Conservation (phyloP, 495 filamentous ascomycete genomes). For the Tuber brumale region DNA sequence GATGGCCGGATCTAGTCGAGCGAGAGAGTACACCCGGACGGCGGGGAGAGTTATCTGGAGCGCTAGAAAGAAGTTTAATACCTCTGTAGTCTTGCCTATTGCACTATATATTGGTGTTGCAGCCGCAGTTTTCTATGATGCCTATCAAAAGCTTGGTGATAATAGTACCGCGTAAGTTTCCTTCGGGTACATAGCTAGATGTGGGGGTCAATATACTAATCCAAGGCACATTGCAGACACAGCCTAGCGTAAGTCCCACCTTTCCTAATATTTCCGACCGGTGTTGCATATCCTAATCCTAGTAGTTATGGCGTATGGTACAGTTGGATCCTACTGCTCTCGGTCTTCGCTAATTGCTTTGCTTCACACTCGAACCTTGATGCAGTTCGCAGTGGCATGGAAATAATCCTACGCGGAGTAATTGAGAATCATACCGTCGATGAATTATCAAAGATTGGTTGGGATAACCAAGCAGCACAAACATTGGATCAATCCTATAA, state of each 20-base stretch:
- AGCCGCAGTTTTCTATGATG: conserved; percentile 40
- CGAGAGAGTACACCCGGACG: conserved; percentile 33
- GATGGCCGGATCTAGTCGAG: conserved; percentile 27
- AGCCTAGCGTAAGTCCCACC: conserved; percentile 33
- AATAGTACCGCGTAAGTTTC: conserved; percentile 35
- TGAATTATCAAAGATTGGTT: conserved; percentile 21
- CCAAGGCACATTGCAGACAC: conserved; percentile 27
- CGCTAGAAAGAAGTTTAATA: conserved; percentile 41
- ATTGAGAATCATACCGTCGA: conserved; percentile 26
- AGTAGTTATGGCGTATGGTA: conserved; percentile 40
- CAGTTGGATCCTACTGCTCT: conserved; percentile 39
- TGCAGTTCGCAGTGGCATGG: conserved; percentile 35
- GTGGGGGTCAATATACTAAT: conserved; percentile 14
- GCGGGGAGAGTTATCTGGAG: conserved; percentile 37
- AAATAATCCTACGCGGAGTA: conserved; percentile 31
- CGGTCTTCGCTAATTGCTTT: conserved; percentile 40
- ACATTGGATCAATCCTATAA: conserved; percentile 19
- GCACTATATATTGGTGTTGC: conserved; percentile 39
- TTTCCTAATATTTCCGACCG: neutral
- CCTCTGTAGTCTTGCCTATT: conserved; percentile 36
- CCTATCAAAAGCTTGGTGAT: conserved; percentile 39
- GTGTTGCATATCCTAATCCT: neutral
- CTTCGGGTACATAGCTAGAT: neutral
- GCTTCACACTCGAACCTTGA: conserved; percentile 39
- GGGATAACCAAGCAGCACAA: conserved; percentile 29